These are phyloP conservation scores for Candida ovalis DNA, from an alignment of 805 yeast genomes.

Conservation along the genomic window DNA sequence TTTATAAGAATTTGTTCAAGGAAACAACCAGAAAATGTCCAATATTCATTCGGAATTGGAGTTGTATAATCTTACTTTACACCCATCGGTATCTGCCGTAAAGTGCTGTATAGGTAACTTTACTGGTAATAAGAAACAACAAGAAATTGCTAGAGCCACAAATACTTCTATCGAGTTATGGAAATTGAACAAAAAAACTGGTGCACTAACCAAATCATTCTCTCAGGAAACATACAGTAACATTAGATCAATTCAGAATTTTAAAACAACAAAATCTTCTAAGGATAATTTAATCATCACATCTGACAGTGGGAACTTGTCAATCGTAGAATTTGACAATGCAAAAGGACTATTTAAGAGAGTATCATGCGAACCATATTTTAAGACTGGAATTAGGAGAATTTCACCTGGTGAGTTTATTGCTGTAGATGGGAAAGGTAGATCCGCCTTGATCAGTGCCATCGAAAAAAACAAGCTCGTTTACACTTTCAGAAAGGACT, in stretches of 20 bases:
- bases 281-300: slow-evolving; percentile 62
- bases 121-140: slow-evolving; percentile 47
- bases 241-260: slow-evolving; percentile 47
- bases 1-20: neutral
- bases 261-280: slow-evolving; percentile 50
- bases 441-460: slow-evolving; percentile 69
- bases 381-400: slow-evolving; percentile 73
- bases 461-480: slow-evolving; percentile 72
- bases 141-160: slow-evolving; percentile 59
- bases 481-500: slow-evolving; percentile 54
- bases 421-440: slow-evolving; percentile 63
- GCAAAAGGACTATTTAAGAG: slow-evolving; percentile 32
- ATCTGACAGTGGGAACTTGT: slow-evolving; percentile 76
- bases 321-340: slow-evolving; percentile 36
- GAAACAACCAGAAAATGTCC: slow-evolving; percentile 10
- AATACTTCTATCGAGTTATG: slow-evolving; percentile 52
- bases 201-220: slow-evolving; percentile 43
- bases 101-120: slow-evolving; percentile 68
- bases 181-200: slow-evolving; percentile 51
- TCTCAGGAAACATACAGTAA: slow-evolving; percentile 53
- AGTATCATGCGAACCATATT: slow-evolving; percentile 58
- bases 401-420: slow-evolving; percentile 71
- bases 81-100: slow-evolving; percentile 50
- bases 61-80: slow-evolving; percentile 71
- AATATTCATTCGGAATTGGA: slow-evolving; percentile 35